Evolutionary conservation across 371 early-diverging fungal species (phyloP).

Genomic region (Mortierella sp.): DNA sequence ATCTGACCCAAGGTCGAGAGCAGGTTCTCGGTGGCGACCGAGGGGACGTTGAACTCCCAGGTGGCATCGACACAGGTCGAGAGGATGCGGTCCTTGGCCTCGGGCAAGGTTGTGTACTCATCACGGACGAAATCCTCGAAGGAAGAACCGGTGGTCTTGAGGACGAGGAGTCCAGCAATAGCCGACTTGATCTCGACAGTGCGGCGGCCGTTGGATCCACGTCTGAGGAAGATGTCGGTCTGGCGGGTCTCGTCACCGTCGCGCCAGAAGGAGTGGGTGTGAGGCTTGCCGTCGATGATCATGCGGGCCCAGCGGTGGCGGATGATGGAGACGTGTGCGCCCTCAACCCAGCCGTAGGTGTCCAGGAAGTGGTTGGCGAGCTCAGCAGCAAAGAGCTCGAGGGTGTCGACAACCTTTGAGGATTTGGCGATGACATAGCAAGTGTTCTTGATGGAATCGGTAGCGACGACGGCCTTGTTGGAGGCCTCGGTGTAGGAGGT

Average conservation of each 20-base stretch:
- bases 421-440: slow-evolving; percentile 84
- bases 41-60: slow-evolving; percentile 71
- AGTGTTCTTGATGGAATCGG: slow-evolving; percentile 90
- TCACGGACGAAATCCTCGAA: slow-evolving; percentile 84
- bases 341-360: slow-evolving; percentile 77
- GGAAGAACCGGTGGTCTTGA: slow-evolving; percentile 88
- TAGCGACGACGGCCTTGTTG: slow-evolving; percentile 77
- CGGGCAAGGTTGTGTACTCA: slow-evolving; percentile 82
- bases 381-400: slow-evolving; percentile 82
- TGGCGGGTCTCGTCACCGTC: slow-evolving; percentile 83
- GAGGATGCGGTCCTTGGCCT: slow-evolving; percentile 85
- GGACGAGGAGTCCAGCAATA: slow-evolving; percentile 72
- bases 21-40: slow-evolving; percentile 38
- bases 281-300: slow-evolving; percentile 74
- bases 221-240: slow-evolving; percentile 68
- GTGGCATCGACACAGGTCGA: slow-evolving; percentile 81
- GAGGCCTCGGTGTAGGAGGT: slow-evolving; percentile 86
- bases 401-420: slow-evolving; percentile 75
- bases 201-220: slow-evolving; percentile 62
- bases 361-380: slow-evolving; percentile 79
- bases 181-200: slow-evolving; percentile 70
- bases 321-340: slow-evolving; percentile 79
- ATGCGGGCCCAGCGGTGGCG: slow-evolving; percentile 86
- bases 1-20: slow-evolving; percentile 57
- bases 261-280: slow-evolving; percentile 85